A percentile compares a stretch with the other conserved stretches of the same genome.
Evolutionary conservation across 2,329 filamentous ascomycete genomes (phyloP).

Genomic region (Pyrenochaeta sp.): DNA sequence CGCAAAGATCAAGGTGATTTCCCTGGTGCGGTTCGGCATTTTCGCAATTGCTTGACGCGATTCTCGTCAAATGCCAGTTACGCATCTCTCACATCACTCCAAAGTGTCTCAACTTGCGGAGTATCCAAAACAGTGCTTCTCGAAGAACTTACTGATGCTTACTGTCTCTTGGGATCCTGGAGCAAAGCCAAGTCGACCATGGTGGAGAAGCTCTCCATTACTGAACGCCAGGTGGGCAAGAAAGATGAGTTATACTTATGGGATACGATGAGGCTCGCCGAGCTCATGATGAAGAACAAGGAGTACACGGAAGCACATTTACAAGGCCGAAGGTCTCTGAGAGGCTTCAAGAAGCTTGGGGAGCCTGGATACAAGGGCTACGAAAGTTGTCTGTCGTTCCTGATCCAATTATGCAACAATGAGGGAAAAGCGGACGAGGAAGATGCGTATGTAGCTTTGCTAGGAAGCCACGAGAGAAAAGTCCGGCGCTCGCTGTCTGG

Average conservation of each 20-base stretch:
- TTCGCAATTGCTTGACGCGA: slow-evolving; percentile 26
- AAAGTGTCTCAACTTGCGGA: slow-evolving; percentile 7
- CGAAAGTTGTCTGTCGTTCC: slow-evolving; percentile 20
- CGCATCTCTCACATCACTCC: slow-evolving; percentile 11
- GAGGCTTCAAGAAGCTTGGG: slow-evolving; percentile 28
- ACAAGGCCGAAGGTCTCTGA: slow-evolving; percentile 25
- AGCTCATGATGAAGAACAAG: slow-evolving; percentile 23
- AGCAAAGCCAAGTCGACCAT: slow-evolving; percentile 22
- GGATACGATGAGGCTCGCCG: slow-evolving; percentile 23
- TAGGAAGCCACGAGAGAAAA: slow-evolving; percentile 12
- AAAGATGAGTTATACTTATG: slow-evolving; percentile 22
- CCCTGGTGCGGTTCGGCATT: slow-evolving; percentile 18
- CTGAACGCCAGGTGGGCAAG: slow-evolving; percentile 25
- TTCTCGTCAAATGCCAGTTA: slow-evolving; percentile 17
- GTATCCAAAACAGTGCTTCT: slow-evolving; percentile 23
- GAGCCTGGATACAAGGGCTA: slow-evolving; percentile 17
- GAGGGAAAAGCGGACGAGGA: slow-evolving; percentile 28
- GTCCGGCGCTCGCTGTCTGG: neutral
- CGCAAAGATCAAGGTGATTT: slow-evolving; percentile 23
- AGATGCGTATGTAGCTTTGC: slow-evolving; percentile 29
- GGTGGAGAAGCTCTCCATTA: slow-evolving; percentile 29
- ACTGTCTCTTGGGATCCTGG: slow-evolving; percentile 18
- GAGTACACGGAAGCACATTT: slow-evolving; percentile 31
- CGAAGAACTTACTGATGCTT: slow-evolving; percentile 19
- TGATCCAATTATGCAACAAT: slow-evolving; percentile 23